phyloP scores from a whole-genome alignment of 139 green algal species.

The Chlamydomonas urium region DNA sequence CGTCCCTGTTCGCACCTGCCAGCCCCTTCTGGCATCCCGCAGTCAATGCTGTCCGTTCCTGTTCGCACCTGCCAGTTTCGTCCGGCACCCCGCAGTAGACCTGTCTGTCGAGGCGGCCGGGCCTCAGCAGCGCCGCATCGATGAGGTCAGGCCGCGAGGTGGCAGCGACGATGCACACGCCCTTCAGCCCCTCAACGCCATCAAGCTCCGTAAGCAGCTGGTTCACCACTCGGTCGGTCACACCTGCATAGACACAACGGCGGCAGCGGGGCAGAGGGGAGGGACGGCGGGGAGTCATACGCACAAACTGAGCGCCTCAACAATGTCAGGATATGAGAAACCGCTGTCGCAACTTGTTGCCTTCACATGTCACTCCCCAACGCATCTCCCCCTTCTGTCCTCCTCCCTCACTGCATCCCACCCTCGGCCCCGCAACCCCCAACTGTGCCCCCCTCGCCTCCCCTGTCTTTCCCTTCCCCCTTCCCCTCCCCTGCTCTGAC shows the following conservation, averaged over 20 bases:
- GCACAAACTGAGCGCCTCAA: not conserved
- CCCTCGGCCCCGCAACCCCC: too few relatives aligned
- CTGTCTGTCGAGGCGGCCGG: slow-evolving; percentile 74
- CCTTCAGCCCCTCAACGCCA: slow-evolving; percentile 84
- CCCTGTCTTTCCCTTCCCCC: too few relatives aligned
- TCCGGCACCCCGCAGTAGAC: slow-evolving; percentile 61
- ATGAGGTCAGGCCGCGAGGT: slow-evolving; percentile 49
- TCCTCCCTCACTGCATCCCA: too few relatives aligned
- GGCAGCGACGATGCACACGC: slow-evolving; percentile 89
- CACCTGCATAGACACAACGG: slow-evolving; percentile 42
- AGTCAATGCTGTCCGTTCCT: too few relatives aligned
- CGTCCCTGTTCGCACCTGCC: slow-evolving; percentile 9
- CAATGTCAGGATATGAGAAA: too few relatives aligned
- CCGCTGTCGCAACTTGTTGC: too few relatives aligned
- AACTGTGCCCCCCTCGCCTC: too few relatives aligned
- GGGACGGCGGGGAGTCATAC: too few relatives aligned
- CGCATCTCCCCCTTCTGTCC: too few relatives aligned
- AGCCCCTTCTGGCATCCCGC: slow-evolving; percentile 46
- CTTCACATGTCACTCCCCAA: too few relatives aligned
- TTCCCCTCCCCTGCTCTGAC: too few relatives aligned
- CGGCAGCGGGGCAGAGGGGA: not conserved
- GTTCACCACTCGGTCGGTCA: slow-evolving; percentile 94
- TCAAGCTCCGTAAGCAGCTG: slow-evolving; percentile 98
- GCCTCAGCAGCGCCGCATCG: slow-evolving; percentile 80
- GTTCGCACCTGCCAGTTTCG: not conserved